Conservation (phyloP, 192 early-diverging fungal species). For the Gaertneriomyces sp. region DNA sequence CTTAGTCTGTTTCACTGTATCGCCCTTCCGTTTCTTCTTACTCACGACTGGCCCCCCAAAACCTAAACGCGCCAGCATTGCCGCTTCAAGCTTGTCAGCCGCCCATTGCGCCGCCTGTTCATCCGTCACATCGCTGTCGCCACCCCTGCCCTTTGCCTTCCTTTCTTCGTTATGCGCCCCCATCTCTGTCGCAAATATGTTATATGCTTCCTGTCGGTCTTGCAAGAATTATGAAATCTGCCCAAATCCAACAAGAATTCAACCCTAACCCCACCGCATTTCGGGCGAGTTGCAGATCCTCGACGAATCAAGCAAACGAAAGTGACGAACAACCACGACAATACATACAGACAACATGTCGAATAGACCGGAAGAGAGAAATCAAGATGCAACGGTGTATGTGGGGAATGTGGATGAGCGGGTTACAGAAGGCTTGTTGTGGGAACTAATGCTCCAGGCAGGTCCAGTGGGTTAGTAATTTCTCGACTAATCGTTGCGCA, state of each 20-base stretch:
- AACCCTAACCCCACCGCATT: too few species aligned
- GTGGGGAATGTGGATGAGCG: slow-evolving; percentile 96
- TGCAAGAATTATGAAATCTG: too few species aligned
- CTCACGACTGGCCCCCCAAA: background rate
- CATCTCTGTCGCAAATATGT: too few species aligned
- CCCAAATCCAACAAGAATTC: too few species aligned
- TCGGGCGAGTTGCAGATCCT: too few species aligned
- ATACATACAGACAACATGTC: slow-evolving; percentile 4
- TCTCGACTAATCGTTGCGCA: background rate
- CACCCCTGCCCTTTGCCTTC: too few species aligned
- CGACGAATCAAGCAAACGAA: too few species aligned
- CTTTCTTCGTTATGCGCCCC: too few species aligned
- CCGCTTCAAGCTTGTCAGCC: slow-evolving; percentile 15
- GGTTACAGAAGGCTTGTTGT: slow-evolving; percentile 86
- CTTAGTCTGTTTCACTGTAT: background rate
- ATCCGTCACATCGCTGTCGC: background rate
- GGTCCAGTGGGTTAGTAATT: slow-evolving; percentile 76
- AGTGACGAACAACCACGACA: too few species aligned
- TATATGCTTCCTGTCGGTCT: too few species aligned
- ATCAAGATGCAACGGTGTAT: slow-evolving; percentile 97
- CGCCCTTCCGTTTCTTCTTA: slow-evolving; percentile 17
- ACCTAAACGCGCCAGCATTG: slow-evolving; percentile 24
- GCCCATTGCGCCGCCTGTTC: slow-evolving; percentile 20
- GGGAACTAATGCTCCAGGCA: slow-evolving; percentile 98
- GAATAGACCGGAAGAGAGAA: slow-evolving; percentile 65